Evolutionary conservation across 2,329 filamentous ascomycete species (phyloP), one percentile per base, ranked within the genome.

Genomic region (Diaporthe batatas): DNA sequence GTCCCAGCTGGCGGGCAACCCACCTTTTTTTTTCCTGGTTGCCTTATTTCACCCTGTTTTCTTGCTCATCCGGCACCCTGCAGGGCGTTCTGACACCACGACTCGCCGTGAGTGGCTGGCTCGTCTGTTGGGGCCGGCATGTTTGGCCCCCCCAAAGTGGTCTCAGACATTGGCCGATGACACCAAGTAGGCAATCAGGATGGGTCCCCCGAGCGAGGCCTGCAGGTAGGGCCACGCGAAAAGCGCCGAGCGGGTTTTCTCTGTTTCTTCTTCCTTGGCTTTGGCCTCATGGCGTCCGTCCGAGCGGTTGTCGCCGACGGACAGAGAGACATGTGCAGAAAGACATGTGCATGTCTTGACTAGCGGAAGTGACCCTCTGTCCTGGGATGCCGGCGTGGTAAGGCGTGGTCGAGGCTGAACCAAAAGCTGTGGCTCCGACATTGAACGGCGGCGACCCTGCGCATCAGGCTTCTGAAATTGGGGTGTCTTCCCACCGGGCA

Each of bases 121-220:
- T 34, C n/a, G 44, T n/a, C 44, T 44, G 58, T 25, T 65, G 29
- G 12, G 39, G 14, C 21, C 44, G 44, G 21, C 44, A 21, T 8
- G 34, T 53, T 67, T 12, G n/a, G 47, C 29, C 62, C 62, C 62
- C 62, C 29, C 29, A 29, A 29, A 49, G 29, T 10, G 62, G 47
- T 67, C 62, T 67, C 62, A 67, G 62, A 29, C 32, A 36, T 67
- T 32, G 62, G 62, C 62, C 47, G 44, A 65, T 65, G 44, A 32
- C 18, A 53, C 62, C 62, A 39, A 39, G 62, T 47, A 67, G 62
- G 47, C 62, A 67, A 67, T 51, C 62, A 67, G 42, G 59, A 65
- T 32, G 29, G 62, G 39, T 65, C 21, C 44, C 44, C 47, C 47
- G 47, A 49, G 29, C 51, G 44, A 65, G 62, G 51, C 62, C 44